Conservation (phyloP, 306 rosid species). For the Lupinus albus region DNA sequence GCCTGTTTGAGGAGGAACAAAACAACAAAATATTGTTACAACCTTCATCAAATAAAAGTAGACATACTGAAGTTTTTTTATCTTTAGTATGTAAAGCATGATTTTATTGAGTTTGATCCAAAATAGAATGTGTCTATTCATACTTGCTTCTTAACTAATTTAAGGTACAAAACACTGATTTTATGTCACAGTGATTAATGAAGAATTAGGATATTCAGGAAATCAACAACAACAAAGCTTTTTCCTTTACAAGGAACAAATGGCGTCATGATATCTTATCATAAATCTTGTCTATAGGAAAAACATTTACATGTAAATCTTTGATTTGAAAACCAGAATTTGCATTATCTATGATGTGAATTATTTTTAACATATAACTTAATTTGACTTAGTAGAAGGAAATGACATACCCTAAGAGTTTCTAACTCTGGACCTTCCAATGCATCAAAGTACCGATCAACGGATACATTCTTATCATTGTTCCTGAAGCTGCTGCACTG, state of each 20-base stretch:
- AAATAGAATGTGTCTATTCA: neutral
- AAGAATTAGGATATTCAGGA: neutral
- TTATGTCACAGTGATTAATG: neutral
- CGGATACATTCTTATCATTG: constrained; percentile 53
- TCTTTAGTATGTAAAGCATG: neutral
- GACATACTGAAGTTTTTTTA: neutral
- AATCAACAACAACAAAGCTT: neutral
- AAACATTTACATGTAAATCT: no score
- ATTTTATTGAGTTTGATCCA: neutral
- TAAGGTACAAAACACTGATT: neutral
- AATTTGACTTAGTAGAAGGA: neutral
- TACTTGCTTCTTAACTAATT: neutral
- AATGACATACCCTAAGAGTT: constrained; percentile 64
- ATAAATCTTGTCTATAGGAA: no score
- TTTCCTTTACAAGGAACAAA: no score
- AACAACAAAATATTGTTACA: constrained; percentile 23
- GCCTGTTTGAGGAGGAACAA: constrained; percentile 49
- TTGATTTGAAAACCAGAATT: neutral
- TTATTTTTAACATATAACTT: constrained; percentile 17
- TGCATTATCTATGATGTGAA: neutral
- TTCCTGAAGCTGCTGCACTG: constrained; percentile 36
- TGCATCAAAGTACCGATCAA: constrained; percentile 72
- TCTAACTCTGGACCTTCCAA: constrained; percentile 72
- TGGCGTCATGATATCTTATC: no score
- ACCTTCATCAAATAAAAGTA: constrained; percentile 13